These are phyloP conservation scores for Acanthamoeba rhysodes DNA, from an alignment of 208 protist genomes.

Conservation along the genomic window DNA sequence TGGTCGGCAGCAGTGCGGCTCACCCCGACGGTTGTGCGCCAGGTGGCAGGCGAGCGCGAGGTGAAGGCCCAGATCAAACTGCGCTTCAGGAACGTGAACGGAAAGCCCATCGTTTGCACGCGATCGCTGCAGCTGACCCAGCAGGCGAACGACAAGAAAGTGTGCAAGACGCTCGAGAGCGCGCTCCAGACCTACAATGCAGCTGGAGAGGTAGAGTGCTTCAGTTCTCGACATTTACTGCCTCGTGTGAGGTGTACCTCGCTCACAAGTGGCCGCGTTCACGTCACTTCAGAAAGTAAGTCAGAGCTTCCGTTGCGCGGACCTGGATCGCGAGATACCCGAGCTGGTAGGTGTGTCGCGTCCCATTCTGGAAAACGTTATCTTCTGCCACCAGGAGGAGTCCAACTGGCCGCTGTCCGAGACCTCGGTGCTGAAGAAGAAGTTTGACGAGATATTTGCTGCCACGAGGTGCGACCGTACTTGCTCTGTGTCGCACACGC, in stretches of 20 bases:
- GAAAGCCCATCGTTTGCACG: constrained; percentile 89
- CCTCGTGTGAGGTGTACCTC: not conserved
- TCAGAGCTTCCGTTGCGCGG: constrained; percentile 91
- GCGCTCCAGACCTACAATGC: constrained; percentile 94
- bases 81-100: constrained; percentile 85
- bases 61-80: constrained; percentile 98
- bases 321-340: constrained; percentile 97
- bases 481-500: too few relatives aligned
- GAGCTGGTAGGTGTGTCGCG: constrained; percentile 98
- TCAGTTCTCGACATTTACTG: not conserved
- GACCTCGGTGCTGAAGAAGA: constrained; percentile 96
- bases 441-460: constrained; percentile 99
- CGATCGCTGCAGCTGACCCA: constrained; percentile 95
- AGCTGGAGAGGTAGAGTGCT: constrained; percentile 71
- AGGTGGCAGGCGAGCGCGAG: constrained; percentile 95
- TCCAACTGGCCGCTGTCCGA: constrained; percentile 98
- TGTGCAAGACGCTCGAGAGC: constrained; percentile 96
- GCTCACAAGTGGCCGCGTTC: not conserved
- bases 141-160: constrained; percentile 91
- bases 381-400: constrained; percentile 97
- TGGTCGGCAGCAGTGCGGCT: not conserved
- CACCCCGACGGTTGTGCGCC: not conserved
- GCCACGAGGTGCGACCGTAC: constrained; percentile 91
- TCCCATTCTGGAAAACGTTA: constrained; percentile 98
- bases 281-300: constrained; percentile 75